Conservation (phyloP, 768 basidiomycete genomes). For the Suillus subaureus region DNA sequence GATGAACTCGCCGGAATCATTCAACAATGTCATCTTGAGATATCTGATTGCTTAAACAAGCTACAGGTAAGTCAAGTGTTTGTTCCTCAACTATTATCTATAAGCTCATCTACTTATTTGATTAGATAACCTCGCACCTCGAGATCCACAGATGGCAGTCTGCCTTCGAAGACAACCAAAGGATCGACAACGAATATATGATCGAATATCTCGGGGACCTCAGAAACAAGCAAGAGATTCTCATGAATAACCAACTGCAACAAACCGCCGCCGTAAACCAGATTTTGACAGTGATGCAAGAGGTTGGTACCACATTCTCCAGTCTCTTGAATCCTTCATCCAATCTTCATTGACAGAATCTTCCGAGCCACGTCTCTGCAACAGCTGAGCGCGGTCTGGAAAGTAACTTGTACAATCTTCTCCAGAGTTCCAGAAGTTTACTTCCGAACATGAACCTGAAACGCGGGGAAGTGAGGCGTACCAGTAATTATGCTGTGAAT, state of each 20-base stretch:
- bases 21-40: constrained; percentile 44
- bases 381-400: constrained; percentile 44
- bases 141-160: constrained; percentile 53
- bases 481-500: constrained; percentile 52
- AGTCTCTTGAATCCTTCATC: not conserved
- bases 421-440: constrained; percentile 46
- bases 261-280: constrained; percentile 36
- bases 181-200: constrained; percentile 46
- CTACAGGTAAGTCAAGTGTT: constrained; percentile 42
- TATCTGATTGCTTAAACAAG: constrained; percentile 48
- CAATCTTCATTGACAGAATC: constrained; percentile 24
- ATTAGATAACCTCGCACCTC: constrained; percentile 47
- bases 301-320: constrained; percentile 30
- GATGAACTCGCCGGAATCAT: constrained; percentile 46
- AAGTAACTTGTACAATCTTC: constrained; percentile 52
- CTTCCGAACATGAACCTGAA: constrained; percentile 53
- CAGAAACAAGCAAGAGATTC: constrained; percentile 40
- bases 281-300: constrained; percentile 54
- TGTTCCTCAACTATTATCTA: not conserved
- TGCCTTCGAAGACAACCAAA: constrained; percentile 40
- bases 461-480: constrained; percentile 54
- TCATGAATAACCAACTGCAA: constrained; percentile 35
- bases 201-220: constrained; percentile 47
- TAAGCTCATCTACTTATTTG: constrained; percentile 13
- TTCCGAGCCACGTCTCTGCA: constrained; percentile 16